These are phyloP conservation scores for Posidonia australis DNA, from an alignment of 106 monocot species.

Conservation along the genomic window DNA sequence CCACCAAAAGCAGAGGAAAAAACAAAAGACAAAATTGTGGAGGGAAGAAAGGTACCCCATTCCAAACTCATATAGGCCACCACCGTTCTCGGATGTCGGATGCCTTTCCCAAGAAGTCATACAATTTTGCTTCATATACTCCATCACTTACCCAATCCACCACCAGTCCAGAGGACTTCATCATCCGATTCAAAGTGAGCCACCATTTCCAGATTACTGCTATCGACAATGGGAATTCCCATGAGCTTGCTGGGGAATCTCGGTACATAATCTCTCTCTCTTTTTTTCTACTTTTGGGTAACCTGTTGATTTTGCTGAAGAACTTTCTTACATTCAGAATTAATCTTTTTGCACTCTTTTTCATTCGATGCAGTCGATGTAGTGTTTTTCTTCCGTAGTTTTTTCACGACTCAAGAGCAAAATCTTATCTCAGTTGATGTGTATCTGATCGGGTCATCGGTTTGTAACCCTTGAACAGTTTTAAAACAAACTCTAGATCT, in stretches of 20 bases:
- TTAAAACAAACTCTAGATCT: background rate
- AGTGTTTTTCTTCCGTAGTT: too few species aligned
- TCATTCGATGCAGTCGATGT: too few species aligned
- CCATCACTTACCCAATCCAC: background rate
- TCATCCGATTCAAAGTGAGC: background rate
- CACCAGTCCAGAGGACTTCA: background rate
- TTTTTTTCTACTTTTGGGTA: background rate
- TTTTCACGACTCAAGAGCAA: background rate
- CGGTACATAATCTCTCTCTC: background rate
- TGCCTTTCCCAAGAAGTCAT: background rate
- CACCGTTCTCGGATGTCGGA: background rate
- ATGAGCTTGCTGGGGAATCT: constrained; percentile 2
- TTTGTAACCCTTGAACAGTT: background rate
- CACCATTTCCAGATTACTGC: background rate
- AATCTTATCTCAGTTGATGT: too few species aligned
- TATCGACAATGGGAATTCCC: constrained; percentile 4
- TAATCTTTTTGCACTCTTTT: background rate
- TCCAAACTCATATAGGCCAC: background rate
- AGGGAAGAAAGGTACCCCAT: background rate
- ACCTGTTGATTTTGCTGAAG: background rate
- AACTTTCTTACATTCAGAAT: background rate
- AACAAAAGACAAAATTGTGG: too few species aligned
- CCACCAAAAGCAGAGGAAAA: background rate
- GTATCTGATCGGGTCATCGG: too few species aligned
- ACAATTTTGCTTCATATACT: background rate